A percentile compares a stretch with the other conserved stretches of the same genome.
phyloP scores from a whole-genome alignment of 371 early-diverging fungal genomes.

The Mycotypha africana region DNA sequence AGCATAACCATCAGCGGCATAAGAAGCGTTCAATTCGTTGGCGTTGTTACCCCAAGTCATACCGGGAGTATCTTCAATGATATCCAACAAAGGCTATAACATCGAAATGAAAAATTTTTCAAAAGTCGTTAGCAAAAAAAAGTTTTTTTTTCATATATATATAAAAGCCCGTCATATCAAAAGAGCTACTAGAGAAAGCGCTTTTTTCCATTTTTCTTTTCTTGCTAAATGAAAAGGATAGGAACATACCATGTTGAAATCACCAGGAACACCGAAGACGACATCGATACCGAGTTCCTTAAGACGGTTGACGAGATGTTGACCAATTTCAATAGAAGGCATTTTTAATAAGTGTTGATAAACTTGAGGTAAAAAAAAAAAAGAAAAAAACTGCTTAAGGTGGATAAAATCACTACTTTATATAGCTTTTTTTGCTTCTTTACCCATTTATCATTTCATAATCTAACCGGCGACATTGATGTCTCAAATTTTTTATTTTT shows the following conservation, averaged over 20 bases:
- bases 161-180: background rate
- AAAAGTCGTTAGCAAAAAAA: background rate
- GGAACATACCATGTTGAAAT: constrained; percentile 39
- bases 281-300: constrained; percentile 35
- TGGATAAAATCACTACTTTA: background rate
- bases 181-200: background rate
- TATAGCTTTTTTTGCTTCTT: background rate
- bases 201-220: background rate
- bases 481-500: too few species aligned
- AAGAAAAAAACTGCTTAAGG: background rate
- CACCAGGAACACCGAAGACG: constrained; percentile 41
- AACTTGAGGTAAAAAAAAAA: background rate
- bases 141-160: background rate
- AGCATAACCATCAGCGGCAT: constrained; percentile 53
- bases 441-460: too few species aligned
- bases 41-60: constrained; percentile 31
- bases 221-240: background rate
- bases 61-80: constrained; percentile 27
- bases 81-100: constrained; percentile 21
- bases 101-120: background rate
- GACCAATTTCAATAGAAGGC: constrained; percentile 13
- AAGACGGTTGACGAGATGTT: constrained; percentile 31
- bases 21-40: constrained; percentile 41
- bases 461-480: too few species aligned
- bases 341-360: background rate